Evolutionary conservation across 805 yeast species (phyloP).

Genomic region (Yamadazyma sp.): DNA sequence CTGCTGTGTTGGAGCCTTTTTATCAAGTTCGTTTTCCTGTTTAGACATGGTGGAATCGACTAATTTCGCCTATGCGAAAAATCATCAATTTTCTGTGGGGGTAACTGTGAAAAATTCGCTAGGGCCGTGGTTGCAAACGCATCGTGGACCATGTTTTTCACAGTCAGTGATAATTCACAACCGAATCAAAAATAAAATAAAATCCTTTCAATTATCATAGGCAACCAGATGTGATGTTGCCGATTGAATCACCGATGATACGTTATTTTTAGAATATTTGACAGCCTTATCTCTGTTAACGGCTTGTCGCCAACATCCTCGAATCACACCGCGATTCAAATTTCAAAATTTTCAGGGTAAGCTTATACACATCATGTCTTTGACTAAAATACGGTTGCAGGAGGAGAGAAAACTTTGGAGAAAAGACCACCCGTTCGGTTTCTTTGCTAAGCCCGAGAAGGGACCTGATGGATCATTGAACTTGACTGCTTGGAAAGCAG

Average conservation of each 20-base stretch:
- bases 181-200: too few relatives aligned
- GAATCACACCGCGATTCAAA: not conserved
- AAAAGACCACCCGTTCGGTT: conserved; percentile 97
- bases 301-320: too few relatives aligned
- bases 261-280: too few relatives aligned
- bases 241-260: too few relatives aligned
- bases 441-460: conserved; percentile 87
- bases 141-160: too few relatives aligned
- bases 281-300: too few relatives aligned
- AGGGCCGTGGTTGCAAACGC: conserved; percentile 6
- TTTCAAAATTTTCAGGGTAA: conserved; percentile 4
- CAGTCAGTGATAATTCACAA: too few relatives aligned
- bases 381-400: conserved; percentile 81
- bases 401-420: conserved; percentile 98
- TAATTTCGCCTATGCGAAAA: conserved; percentile 1
- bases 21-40: conserved; percentile 4
- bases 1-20: not conserved
- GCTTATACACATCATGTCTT: conserved; percentile 38
- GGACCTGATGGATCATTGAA: conserved; percentile 81
- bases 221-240: too few relatives aligned
- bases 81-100: conserved; percentile 7
- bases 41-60: conserved; percentile 5
- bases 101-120: conserved; percentile 5
- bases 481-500: conserved; percentile 87
- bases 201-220: too few relatives aligned